phyloP scores from a whole-genome alignment of 257 asterid genomes.

The Primulina eburnea region DNA sequence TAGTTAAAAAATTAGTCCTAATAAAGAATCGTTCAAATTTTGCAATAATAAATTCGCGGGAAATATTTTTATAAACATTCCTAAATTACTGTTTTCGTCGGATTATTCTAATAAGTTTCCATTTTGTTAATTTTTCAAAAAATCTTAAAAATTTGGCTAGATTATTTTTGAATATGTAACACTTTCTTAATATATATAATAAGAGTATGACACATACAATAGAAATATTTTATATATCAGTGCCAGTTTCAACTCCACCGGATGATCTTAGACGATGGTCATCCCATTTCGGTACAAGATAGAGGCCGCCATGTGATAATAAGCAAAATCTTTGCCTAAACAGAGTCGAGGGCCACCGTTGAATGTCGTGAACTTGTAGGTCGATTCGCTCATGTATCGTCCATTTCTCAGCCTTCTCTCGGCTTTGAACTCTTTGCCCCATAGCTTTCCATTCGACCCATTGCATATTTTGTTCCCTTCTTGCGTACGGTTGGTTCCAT shows the following conservation, averaged over 20 bases:
- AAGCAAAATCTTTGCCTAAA: conserved; percentile 90
- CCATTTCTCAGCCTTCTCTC: conserved; percentile 88
- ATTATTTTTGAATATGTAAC: no score
- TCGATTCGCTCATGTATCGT: conserved; percentile 78
- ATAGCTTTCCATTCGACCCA: conserved; percentile 90
- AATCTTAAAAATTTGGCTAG: no score
- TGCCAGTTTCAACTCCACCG: conserved; percentile 48
- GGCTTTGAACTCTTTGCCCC: conserved; percentile 90
- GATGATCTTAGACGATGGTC: conserved; percentile 49
- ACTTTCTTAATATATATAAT: no score
- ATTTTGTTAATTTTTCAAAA: no score
- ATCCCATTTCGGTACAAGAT: conserved; percentile 59
- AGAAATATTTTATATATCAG: no score
- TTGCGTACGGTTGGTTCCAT: conserved; percentile 74
- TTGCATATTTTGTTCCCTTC: conserved; percentile 85
- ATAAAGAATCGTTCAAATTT: no score
- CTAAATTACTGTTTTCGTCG: no score
- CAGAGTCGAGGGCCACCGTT: conserved; percentile 96
- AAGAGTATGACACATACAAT: no score
- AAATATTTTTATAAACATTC: no score
- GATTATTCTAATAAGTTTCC: no score
- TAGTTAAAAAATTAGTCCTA: no score
- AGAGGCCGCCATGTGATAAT: conserved; percentile 85
- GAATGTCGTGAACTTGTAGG: conserved; percentile 90
- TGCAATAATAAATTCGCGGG: no score